Conservation (phyloP, 2,329 filamentous ascomycete species). For the Alternaria metachromatica region DNA sequence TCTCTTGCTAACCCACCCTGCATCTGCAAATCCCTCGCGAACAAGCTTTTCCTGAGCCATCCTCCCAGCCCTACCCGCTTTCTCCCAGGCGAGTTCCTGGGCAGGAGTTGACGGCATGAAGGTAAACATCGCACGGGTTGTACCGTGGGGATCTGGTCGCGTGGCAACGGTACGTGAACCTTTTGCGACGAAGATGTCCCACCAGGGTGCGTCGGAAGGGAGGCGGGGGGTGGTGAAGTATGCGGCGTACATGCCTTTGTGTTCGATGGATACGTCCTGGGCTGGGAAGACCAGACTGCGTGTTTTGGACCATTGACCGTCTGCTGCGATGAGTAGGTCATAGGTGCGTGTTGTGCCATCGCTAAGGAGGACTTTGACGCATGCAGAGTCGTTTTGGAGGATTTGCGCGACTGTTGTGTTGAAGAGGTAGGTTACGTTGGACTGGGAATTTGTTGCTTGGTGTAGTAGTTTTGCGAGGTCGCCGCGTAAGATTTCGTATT, state of each 20-base stretch:
- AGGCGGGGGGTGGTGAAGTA: not conserved
- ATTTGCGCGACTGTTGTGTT: not conserved
- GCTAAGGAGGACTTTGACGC: conserved; percentile 13
- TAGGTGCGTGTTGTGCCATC: conserved; percentile 54
- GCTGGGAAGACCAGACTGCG: conserved; percentile 32
- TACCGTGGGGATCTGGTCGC: not conserved
- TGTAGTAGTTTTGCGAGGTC: not conserved
- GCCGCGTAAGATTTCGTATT: not conserved
- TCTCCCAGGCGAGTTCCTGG: not conserved
- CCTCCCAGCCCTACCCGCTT: not conserved
- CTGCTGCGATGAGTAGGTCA: conserved; percentile 63
- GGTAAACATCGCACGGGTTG: not conserved
- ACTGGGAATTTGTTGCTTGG: not conserved
- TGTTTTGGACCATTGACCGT: conserved; percentile 61
- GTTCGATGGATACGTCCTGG: conserved; percentile 47
- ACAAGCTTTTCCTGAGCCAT: not conserved
- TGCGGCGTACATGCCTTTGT: conserved; percentile 39
- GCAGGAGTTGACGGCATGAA: not conserved
- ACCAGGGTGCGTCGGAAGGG: not conserved
- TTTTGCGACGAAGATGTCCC: not conserved
- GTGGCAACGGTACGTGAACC: not conserved
- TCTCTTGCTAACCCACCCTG: not conserved
- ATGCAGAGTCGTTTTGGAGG: not conserved
- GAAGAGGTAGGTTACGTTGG: not conserved
- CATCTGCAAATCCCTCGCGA: not conserved